Conservation (phyloP, 305 asterid species). For the Stenogyne calaminthoides region DNA sequence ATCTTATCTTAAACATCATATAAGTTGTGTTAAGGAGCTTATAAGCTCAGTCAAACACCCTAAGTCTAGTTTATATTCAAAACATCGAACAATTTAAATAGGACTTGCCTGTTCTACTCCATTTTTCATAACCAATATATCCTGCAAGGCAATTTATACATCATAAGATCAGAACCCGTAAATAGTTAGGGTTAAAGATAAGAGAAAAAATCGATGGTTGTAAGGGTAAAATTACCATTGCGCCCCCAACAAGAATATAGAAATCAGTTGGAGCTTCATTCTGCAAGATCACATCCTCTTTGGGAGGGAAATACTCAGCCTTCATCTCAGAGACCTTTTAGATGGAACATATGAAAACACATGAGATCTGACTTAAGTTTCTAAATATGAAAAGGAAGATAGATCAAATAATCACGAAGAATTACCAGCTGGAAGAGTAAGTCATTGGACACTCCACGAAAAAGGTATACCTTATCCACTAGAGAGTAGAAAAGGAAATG, state of each 20-base stretch:
- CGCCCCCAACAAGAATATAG: slow-evolving; percentile 76
- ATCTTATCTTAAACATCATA: too few relatives aligned
- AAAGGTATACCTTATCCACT: slow-evolving; percentile 70
- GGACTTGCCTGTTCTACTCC: slow-evolving; percentile 62
- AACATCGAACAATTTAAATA: neutral
- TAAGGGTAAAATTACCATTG: slow-evolving; percentile 57
- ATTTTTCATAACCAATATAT: slow-evolving; percentile 55
- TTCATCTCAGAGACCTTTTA: slow-evolving; percentile 91
- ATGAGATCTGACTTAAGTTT: neutral
- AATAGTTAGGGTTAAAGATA: neutral
- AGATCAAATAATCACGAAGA: slow-evolving; percentile 4
- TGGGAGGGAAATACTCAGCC: slow-evolving; percentile 91
- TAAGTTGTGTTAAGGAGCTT: too few relatives aligned
- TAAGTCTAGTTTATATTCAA: neutral
- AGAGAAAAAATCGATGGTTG: neutral
- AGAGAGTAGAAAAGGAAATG: slow-evolving; percentile 78
- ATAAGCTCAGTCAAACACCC: too few relatives aligned
- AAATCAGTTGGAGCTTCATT: slow-evolving; percentile 91
- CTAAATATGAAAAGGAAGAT: neutral
- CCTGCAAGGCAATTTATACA: slow-evolving; percentile 51
- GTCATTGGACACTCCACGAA: slow-evolving; percentile 79
- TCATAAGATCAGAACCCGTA: neutral
- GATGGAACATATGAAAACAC: slow-evolving; percentile 8
- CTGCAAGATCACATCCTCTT: slow-evolving; percentile 84
- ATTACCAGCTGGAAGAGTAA: slow-evolving; percentile 88